A percentile compares a stretch with the other conserved stretches of the same genome.
These are phyloP conservation scores for Cephalotrichum gorgonifer DNA, from an alignment of 2,329 filamentous ascomycete species.

Conservation along the genomic window DNA sequence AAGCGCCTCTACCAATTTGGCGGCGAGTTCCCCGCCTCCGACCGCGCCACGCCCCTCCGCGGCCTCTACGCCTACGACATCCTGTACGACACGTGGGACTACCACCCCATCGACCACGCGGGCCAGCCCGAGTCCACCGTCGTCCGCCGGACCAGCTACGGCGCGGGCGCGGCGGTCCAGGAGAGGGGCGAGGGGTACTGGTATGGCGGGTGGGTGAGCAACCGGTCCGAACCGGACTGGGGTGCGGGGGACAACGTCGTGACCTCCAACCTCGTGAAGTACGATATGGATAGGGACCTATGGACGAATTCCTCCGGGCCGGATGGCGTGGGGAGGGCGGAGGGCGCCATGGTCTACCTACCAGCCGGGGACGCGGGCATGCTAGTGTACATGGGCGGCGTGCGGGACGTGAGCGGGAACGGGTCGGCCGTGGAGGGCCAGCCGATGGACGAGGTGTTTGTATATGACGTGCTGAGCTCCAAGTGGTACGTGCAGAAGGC, in stretches of 20 bases:
- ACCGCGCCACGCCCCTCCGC: slow-evolving; percentile 31
- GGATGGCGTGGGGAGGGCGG: slow-evolving; percentile 42
- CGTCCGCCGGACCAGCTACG: slow-evolving; percentile 41
- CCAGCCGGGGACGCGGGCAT: slow-evolving; percentile 49
- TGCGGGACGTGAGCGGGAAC: slow-evolving; percentile 35
- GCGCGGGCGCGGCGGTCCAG: slow-evolving; percentile 44
- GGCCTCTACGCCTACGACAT: slow-evolving; percentile 47
- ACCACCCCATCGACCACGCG: slow-evolving; percentile 14
- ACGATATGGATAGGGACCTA: slow-evolving; percentile 40
- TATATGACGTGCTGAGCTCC: slow-evolving; percentile 50
- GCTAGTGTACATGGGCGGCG: slow-evolving; percentile 52
- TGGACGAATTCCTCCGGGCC: slow-evolving; percentile 45
- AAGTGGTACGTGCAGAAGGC: slow-evolving; percentile 52
- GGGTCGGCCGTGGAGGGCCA: slow-evolving; percentile 30
- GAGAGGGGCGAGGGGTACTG: slow-evolving; percentile 48
- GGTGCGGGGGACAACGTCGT: slow-evolving; percentile 30
- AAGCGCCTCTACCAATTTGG: slow-evolving; percentile 54
- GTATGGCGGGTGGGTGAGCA: slow-evolving; percentile 52
- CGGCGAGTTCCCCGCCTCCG: slow-evolving; percentile 41
- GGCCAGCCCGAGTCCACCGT: slow-evolving; percentile 20
- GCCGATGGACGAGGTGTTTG: slow-evolving; percentile 38
- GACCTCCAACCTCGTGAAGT: slow-evolving; percentile 42
- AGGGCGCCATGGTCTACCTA: slow-evolving; percentile 49
- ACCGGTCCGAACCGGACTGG: slow-evolving; percentile 41
- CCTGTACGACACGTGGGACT: slow-evolving; percentile 44